These are phyloP conservation scores for Coemansia aciculifera DNA, from an alignment of 192 early-diverging fungal genomes.

Conservation along the genomic window DNA sequence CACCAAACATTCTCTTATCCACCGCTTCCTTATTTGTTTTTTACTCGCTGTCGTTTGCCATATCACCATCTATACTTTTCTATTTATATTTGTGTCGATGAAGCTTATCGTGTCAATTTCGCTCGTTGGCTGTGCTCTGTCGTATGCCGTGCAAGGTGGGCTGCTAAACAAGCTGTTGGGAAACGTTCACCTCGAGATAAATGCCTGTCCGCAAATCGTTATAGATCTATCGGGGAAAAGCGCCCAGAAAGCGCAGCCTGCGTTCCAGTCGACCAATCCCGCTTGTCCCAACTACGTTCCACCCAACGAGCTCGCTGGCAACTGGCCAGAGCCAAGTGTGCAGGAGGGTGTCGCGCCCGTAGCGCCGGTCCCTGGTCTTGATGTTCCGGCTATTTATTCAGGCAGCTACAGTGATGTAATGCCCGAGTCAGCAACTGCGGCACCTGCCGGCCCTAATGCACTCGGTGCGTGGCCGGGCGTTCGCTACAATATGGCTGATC, in stretches of 20 bases:
- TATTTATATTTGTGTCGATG: slow-evolving; percentile 7
- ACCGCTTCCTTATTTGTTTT: background rate
- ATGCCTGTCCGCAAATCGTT: slow-evolving; percentile 22
- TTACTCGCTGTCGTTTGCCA: background rate
- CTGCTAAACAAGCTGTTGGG: slow-evolving; percentile 35
- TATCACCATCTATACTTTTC: background rate
- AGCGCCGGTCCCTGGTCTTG: background rate
- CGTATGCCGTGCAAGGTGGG: slow-evolving; percentile 19
- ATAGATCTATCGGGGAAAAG: slow-evolving; percentile 1
- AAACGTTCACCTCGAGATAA: slow-evolving; percentile 29
- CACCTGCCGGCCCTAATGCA: background rate
- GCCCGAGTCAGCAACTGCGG: background rate
- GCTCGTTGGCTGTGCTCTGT: slow-evolving; percentile 8
- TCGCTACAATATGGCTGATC: background rate
- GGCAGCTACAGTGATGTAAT: background rate
- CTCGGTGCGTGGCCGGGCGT: background rate
- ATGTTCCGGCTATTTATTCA: background rate
- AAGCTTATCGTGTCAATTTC: slow-evolving; percentile 15
- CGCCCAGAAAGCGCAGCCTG: background rate
- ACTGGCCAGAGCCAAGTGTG: background rate
- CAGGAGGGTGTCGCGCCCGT: background rate
- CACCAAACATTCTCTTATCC: background rate
- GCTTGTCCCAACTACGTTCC: slow-evolving; percentile 47
- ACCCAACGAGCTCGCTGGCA: slow-evolving; percentile 7
- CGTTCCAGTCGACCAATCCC: slow-evolving; percentile 33